phyloP scores from a whole-genome alignment of 2,329 filamentous ascomycete genomes.

The Elsinoe batatas region DNA sequence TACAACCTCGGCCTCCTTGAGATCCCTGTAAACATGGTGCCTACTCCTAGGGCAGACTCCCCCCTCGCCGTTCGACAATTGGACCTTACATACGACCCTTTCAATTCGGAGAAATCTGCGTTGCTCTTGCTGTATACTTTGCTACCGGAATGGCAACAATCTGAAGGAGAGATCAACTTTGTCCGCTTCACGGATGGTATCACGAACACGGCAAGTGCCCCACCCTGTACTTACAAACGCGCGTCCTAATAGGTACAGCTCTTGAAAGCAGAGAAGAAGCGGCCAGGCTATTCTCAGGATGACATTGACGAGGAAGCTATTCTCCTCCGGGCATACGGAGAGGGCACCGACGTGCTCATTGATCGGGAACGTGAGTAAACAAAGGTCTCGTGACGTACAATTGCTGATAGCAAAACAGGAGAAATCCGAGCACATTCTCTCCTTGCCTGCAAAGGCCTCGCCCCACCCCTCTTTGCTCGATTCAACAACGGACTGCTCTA shows the following conservation, averaged over 20 bases:
- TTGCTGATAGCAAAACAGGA: conserved; percentile 31
- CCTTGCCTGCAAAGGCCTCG: conserved; percentile 71
- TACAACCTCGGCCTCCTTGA: conserved; percentile 12
- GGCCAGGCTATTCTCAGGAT: conserved; percentile 59
- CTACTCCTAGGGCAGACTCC: conserved; percentile 22
- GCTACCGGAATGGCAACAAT: conserved; percentile 68
- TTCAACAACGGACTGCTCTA: conserved; percentile 97
- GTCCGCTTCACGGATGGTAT: conserved; percentile 94
- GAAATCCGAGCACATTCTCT: conserved; percentile 67
- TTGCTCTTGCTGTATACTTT: conserved; percentile 68
- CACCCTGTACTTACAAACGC: conserved; percentile 10
- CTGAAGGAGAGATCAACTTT: conserved; percentile 68
- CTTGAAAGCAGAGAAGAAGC: conserved; percentile 64
- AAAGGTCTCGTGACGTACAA: conserved; percentile 35
- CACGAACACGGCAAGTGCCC: conserved; percentile 68
- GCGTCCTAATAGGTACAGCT: conserved; percentile 35
- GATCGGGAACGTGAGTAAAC: conserved; percentile 65
- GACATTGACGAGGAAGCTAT: conserved; percentile 77
- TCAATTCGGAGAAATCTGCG: conserved; percentile 69
- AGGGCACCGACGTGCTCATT: conserved; percentile 89
- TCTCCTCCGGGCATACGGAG: conserved; percentile 84
- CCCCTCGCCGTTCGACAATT: conserved; percentile 43
- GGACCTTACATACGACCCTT: conserved; percentile 65
- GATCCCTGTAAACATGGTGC: conserved; percentile 10
- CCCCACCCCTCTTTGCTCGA: conserved; percentile 76